A percentile compares a stretch with the other conserved stretches of the same genome.
phyloP scores from a whole-genome alignment of 805 yeast species.

The Yamadazyma scolyti region DNA sequence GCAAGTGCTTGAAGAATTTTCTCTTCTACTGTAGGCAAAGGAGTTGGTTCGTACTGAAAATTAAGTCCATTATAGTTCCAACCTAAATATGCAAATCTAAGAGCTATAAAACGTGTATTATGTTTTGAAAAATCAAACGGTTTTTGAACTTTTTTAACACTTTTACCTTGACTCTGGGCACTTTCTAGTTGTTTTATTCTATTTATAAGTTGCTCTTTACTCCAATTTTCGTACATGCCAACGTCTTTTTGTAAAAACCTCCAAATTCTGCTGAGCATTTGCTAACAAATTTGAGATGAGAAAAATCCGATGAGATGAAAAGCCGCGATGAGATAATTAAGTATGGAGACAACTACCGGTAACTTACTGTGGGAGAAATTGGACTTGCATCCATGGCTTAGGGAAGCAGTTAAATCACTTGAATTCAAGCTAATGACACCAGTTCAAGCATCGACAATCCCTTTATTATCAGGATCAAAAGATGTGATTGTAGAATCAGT shows the following conservation, averaged over 20 bases:
- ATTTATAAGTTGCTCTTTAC: constrained; percentile 58
- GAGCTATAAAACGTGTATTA: constrained; percentile 65
- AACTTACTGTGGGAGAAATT: constrained; percentile 63
- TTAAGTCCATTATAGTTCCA: constrained; percentile 95
- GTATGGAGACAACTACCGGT: constrained; percentile 24
- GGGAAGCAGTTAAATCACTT: constrained; percentile 64
- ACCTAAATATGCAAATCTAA: constrained; percentile 84
- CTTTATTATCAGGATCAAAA: constrained; percentile 75
- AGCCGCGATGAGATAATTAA: background rate
- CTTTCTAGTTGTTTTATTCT: constrained; percentile 18
- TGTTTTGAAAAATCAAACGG: constrained; percentile 65
- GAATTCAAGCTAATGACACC: constrained; percentile 90
- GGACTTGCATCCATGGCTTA: constrained; percentile 64
- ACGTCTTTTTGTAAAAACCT: too few species aligned
- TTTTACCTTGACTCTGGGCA: constrained; percentile 1
- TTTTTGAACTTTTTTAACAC: constrained; percentile 30
- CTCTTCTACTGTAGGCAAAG: constrained; percentile 84
- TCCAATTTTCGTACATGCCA: constrained; percentile 61
- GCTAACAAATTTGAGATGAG: background rate
- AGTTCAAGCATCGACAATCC: constrained; percentile 93
- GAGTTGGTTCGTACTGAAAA: constrained; percentile 69
- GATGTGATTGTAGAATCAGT: constrained; percentile 97
- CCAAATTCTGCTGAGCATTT: background rate
- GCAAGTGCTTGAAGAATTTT: constrained; percentile 67
- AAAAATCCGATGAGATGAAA: background rate